Evolutionary conservation across 306 rosid species (phyloP).

Genomic region (Pyrus bretschneideri): DNA sequence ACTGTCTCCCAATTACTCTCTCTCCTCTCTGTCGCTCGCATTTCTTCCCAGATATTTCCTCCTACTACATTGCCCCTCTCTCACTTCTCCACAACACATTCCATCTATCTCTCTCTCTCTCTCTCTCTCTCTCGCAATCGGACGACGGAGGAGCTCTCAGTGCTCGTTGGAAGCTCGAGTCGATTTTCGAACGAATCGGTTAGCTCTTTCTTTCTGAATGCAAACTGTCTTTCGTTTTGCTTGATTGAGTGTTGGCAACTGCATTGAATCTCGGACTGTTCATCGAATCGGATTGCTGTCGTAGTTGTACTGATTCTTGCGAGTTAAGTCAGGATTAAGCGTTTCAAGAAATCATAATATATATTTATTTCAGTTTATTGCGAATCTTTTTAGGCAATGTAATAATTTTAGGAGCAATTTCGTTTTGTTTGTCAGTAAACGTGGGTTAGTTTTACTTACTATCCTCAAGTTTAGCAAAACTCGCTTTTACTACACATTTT

Average conservation of each 20-base stretch:
- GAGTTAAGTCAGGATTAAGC: neutral
- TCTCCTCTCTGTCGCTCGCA: neutral
- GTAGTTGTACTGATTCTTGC: neutral
- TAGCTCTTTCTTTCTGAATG: neutral
- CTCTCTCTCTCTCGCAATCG: neutral
- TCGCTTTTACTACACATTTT: no score
- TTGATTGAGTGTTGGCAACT: neutral
- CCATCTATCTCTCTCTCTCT: neutral
- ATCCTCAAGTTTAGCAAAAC: no score
- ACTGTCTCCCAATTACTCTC: conserved; percentile 17
- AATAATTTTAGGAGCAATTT: neutral
- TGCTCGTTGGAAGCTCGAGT: neutral
- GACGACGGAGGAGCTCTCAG: neutral
- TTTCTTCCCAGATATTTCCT: conserved; percentile 4
- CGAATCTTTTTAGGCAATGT: neutral
- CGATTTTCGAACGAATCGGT: neutral
- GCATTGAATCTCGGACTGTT: neutral
- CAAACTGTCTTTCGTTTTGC: neutral
- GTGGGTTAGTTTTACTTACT: no score
- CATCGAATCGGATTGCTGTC: no score
- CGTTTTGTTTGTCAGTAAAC: neutral
- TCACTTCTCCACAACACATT: neutral
- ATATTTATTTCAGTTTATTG: neutral
- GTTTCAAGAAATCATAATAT: neutral
- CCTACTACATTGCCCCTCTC: neutral